Evolutionary conservation across 2,329 filamentous ascomycete species (phyloP).

Genomic region (Fusarium domesticum): DNA sequence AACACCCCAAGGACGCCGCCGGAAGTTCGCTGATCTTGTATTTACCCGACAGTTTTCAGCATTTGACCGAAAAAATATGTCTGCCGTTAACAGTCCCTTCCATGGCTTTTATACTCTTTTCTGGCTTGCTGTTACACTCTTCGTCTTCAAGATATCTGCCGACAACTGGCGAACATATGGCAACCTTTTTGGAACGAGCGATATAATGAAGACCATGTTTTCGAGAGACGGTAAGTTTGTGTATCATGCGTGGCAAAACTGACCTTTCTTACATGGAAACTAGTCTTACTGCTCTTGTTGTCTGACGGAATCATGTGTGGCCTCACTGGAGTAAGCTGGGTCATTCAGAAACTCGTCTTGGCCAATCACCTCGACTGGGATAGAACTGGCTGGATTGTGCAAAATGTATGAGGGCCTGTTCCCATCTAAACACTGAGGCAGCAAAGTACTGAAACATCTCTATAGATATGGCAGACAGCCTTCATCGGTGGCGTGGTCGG

Average conservation of each 20-base stretch:
- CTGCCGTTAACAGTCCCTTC: slow-evolving; percentile 65
- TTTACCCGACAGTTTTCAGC: slow-evolving; percentile 72
- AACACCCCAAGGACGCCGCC: slow-evolving; percentile 12
- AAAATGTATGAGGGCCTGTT: slow-evolving; percentile 50
- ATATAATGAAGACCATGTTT: slow-evolving; percentile 69
- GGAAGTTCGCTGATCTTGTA: slow-evolving; percentile 50
- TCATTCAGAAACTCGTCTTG: slow-evolving; percentile 60
- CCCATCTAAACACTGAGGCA: too few relatives aligned
- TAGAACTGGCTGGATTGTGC: slow-evolving; percentile 66
- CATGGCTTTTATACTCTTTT: slow-evolving; percentile 78
- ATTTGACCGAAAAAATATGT: slow-evolving; percentile 70
- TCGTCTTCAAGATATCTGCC: slow-evolving; percentile 64
- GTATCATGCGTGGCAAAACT: too few relatives aligned
- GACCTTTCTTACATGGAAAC: too few relatives aligned
- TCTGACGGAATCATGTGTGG: slow-evolving; percentile 70
- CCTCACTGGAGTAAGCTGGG: slow-evolving; percentile 61
- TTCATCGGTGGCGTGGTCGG: slow-evolving; percentile 62
- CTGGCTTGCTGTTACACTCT: slow-evolving; percentile 67
- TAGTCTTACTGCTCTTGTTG: slow-evolving; percentile 51
- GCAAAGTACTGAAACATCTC: not conserved
- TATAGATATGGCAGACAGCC: slow-evolving; percentile 63
- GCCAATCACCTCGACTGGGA: slow-evolving; percentile 66
- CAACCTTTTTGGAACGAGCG: slow-evolving; percentile 65
- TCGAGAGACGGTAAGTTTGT: slow-evolving; percentile 44
- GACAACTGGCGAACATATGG: slow-evolving; percentile 69